Evolutionary conservation across 2,329 filamentous ascomycete species (phyloP), one percentile per base, ranked within the genome.

Genomic region (Colletotrichum liriopes): DNA sequence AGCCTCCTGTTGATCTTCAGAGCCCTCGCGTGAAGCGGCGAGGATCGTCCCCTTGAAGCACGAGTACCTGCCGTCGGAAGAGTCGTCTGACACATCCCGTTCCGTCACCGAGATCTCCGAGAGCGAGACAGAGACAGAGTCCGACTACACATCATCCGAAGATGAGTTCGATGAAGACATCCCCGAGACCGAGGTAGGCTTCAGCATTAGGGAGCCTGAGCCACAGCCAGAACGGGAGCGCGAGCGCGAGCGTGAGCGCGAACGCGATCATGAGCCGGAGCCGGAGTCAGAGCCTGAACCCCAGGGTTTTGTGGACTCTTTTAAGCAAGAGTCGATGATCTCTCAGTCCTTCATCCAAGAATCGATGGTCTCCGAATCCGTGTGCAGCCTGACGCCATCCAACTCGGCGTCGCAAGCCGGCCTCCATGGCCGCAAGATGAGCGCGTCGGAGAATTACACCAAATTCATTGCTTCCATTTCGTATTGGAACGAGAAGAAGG

Each of bases 21-120:
- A 81, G 77, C 75, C 80, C 80, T 74, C 86, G 81, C 81, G 75
- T 90, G 29, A 89, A 92, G 78, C 90, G 95, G 55, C 91, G 95
- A 23, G 93, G 91, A 1, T 98, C 96, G 0, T 99, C 96, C 1
- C 96, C 0, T 86, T 99, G 61, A 99, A 99, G 84, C 96, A 98
- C 79, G 96, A 99, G 83, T 99, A 98, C 77, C 92, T 95, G 74
- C 96, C 96, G 18, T 98, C 96, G 1, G 90, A 92, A 62, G 82
- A 86, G 59, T 91, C 89, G 0, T 91, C 90, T 0, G 84, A 90
- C 8, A 90, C 89, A 56, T 92, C 91, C 0, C 89, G 90, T 52
- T 90, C 90, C 8, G 83, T 88, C 47, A 84, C 84, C 43, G 90
- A 88, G 7, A 60, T 56, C 3, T 72, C 70, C 16, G 70, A 69